Conservation (phyloP, 2,329 filamentous ascomycete genomes). For the Endoconidiophora polonica region DNA sequence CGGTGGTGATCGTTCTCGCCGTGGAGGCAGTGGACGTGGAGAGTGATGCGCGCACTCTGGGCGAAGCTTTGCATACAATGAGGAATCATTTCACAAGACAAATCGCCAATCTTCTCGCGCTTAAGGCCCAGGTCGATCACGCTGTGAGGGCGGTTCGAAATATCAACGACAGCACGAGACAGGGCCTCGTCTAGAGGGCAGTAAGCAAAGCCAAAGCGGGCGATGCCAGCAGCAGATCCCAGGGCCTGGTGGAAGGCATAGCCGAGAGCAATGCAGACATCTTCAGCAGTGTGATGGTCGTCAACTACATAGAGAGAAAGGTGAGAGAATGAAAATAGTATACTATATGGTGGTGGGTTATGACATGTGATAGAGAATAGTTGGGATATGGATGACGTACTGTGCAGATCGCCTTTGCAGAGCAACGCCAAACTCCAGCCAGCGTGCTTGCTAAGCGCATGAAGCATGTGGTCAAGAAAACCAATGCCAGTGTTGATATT, state of each 20-base stretch:
- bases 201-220: conserved; percentile 83
- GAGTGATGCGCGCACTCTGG: conserved; percentile 73
- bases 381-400: conserved; percentile 32
- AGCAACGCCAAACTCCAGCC: conserved; percentile 79
- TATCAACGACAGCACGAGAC: conserved; percentile 81
- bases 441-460: conserved; percentile 87
- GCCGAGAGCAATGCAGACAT: conserved; percentile 82
- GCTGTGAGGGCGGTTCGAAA: conserved; percentile 78
- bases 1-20: conserved; percentile 93
- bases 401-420: conserved; percentile 81
- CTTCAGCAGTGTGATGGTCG: conserved; percentile 96
- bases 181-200: conserved; percentile 90
- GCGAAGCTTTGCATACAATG: conserved; percentile 93
- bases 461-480: conserved; percentile 97
- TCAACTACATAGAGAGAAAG: conserved; percentile 46
- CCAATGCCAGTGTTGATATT: conserved; percentile 85
- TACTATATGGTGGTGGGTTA: background rate
- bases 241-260: conserved; percentile 69
- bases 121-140: conserved; percentile 71
- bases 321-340: background rate
- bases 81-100: conserved; percentile 92
- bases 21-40: conserved; percentile 84
- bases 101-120: conserved; percentile 83
- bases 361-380: background rate
- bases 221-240: conserved; percentile 60